phyloP scores from a whole-genome alignment of 1,139 yeast genomes.

The Suhomyces bolitotheri region DNA sequence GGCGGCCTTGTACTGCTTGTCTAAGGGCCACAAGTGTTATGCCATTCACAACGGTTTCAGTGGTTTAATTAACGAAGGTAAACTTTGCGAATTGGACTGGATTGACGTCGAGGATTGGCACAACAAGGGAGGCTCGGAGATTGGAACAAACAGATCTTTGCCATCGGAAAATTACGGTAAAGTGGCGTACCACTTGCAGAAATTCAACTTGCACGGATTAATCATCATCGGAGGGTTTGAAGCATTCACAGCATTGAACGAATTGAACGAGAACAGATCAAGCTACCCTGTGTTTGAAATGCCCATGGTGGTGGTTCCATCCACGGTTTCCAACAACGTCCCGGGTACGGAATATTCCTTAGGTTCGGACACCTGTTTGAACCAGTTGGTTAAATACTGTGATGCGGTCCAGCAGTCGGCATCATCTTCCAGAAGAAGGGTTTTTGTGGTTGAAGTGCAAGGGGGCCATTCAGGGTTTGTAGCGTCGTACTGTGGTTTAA shows the following conservation, averaged over 20 bases:
- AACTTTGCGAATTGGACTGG: slow-evolving; percentile 64
- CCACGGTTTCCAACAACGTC: slow-evolving; percentile 82
- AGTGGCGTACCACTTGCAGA: slow-evolving; percentile 75
- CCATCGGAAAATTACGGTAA: slow-evolving; percentile 69
- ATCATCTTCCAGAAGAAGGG: slow-evolving; percentile 74
- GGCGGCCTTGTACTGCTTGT: slow-evolving; percentile 70
- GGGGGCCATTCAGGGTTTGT: slow-evolving; percentile 84
- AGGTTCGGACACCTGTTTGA: slow-evolving; percentile 79
- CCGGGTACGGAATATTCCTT: slow-evolving; percentile 83
- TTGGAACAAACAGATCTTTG: slow-evolving; percentile 75
- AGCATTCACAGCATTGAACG: slow-evolving; percentile 69
- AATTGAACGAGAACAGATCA: slow-evolving; percentile 61
- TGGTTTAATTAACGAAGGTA: slow-evolving; percentile 75
- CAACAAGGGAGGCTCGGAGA: slow-evolving; percentile 75
- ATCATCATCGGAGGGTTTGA: slow-evolving; percentile 80
- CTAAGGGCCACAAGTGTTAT: slow-evolving; percentile 71
- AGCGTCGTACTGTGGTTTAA: slow-evolving; percentile 67
- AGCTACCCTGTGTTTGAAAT: slow-evolving; percentile 73
- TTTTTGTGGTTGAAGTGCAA: slow-evolving; percentile 81
- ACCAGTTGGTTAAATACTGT: slow-evolving; percentile 71
- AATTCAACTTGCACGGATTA: slow-evolving; percentile 70
- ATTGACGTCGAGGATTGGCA: slow-evolving; percentile 73
- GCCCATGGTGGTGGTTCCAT: slow-evolving; percentile 77
- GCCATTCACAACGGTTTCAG: slow-evolving; percentile 78
- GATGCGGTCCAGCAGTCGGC: slow-evolving; percentile 80